Base-by-base conservation (phyloP, 306 rosid species). In the Pyrus communis region DNA sequence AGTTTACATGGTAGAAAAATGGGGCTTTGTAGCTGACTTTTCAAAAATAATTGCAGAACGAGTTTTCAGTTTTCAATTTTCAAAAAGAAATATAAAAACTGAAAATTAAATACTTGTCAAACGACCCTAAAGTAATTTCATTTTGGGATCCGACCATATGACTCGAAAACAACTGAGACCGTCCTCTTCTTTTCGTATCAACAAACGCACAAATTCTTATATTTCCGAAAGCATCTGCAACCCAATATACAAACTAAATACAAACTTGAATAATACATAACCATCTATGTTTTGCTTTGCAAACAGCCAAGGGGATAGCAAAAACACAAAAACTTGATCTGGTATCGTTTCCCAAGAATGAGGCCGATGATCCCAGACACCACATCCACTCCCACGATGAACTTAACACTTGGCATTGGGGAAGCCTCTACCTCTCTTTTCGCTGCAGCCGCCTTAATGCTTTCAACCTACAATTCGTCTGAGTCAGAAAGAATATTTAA, bases 311-410 rank as follows among this genome's bases (percentile, higher is more conserved):
- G 91, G 89, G 89, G 15, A 90, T 63, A 75, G 62, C 75, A 74
- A 79, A 35, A 25, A 69, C 68, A 84, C 82, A 72, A 54, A 4
- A 59, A n/a, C 17, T 57, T 28, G 49, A 80, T 7, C 85, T 91
- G 92, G 82, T 92, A 96, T 46, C 83, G 88, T 78, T 91, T 96
- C 77, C 98, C 98, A 82, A 96, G 93, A 77, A 92, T 81, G 70
- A 96, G 67, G 75, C 99, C 99, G 42, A 89, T 9, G 77, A 92
- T 86, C 75, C 84, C 86, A 49, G 99, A 92, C 9, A 92, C 86
- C 15, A 92, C 64, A 81, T 91, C 97, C 31, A 89, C 92, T 75
- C 86, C 98, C 68, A 92, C 69, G 60, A 91, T 75, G 82, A 84
- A 45, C 89, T 96, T 88, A 60, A 82, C 18, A 69, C 84, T 83